Conservation (phyloP, 2,329 filamentous ascomycete genomes). For the Calonectria henricotiae region DNA sequence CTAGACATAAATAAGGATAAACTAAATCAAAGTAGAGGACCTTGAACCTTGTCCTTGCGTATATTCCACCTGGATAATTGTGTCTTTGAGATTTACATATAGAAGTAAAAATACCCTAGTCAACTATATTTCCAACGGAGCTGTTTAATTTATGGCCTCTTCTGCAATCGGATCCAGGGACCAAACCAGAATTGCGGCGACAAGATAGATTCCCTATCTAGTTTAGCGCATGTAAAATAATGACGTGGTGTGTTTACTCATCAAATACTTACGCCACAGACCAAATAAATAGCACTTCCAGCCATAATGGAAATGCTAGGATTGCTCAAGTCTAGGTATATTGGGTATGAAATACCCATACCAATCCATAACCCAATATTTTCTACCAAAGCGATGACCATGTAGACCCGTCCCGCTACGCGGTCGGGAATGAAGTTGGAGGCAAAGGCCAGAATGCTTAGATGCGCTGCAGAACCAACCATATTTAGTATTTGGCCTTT, state of each 20-base stretch:
- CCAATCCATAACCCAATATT: not conserved
- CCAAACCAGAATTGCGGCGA: not conserved
- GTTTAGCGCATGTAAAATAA: not conserved
- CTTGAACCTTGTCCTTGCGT: too few species aligned
- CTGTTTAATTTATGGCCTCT: not conserved
- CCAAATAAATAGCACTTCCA: not conserved
- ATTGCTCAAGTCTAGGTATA: not conserved
- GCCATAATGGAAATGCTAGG: not conserved
- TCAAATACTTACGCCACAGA: not conserved
- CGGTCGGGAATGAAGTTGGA: not conserved
- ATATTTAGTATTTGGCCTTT: not conserved
- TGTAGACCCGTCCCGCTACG: not conserved
- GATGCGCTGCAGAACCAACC: not conserved
- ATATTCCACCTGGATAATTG: too few species aligned
- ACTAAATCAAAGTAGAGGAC: too few species aligned
- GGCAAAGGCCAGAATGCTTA: conserved; percentile 9
- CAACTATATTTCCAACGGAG: too few species aligned
- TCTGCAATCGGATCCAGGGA: not conserved
- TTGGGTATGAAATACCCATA: not conserved
- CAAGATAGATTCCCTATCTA: not conserved
- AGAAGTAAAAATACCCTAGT: too few species aligned
- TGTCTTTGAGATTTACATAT: too few species aligned
- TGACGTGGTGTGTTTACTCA: not conserved
- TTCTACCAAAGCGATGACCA: not conserved
- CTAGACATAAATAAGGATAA: too few species aligned